phyloP scores from a whole-genome alignment of 2,329 filamentous ascomycete species.

The Monosporascus cannonballus region DNA sequence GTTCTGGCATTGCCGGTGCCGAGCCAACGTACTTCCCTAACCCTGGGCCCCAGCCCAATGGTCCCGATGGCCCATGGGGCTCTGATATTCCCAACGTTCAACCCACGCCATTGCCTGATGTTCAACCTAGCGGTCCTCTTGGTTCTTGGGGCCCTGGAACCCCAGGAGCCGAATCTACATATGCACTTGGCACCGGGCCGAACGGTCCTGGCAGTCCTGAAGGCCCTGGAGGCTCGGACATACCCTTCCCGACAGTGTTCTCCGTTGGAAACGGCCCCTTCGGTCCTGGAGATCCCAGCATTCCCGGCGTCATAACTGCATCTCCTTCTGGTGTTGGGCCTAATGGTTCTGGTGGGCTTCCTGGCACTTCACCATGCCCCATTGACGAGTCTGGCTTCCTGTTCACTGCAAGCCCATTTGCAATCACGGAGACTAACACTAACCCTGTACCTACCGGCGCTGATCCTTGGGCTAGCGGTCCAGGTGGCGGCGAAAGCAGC shows the following conservation, averaged over 20 bases:
- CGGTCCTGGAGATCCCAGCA: not conserved
- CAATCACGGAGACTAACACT: not conserved
- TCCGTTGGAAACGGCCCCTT: not conserved
- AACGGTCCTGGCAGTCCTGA: not conserved
- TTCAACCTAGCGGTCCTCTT: not conserved
- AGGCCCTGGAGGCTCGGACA: not conserved
- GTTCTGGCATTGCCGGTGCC: not conserved
- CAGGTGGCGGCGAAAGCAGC: not conserved
- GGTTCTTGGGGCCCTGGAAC: conserved; percentile 1
- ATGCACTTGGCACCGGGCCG: not conserved
- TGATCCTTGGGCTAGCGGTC: not conserved
- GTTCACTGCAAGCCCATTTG: not conserved
- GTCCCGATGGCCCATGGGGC: not conserved
- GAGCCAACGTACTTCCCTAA: not conserved
- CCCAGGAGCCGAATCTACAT: not conserved
- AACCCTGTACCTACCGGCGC: not conserved
- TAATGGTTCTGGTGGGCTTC: not conserved
- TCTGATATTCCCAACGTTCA: not conserved
- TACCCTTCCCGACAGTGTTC: not conserved
- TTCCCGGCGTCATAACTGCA: not conserved
- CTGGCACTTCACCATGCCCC: not conserved
- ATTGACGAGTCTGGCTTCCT: not conserved
- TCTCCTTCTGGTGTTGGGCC: not conserved
- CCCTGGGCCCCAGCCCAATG: not conserved
- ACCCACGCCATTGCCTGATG: not conserved